Evolutionary conservation across 495 filamentous ascomycete genomes (phyloP), one percentile per base, ranked within the genome.

Genomic region (Darksidea phi): DNA sequence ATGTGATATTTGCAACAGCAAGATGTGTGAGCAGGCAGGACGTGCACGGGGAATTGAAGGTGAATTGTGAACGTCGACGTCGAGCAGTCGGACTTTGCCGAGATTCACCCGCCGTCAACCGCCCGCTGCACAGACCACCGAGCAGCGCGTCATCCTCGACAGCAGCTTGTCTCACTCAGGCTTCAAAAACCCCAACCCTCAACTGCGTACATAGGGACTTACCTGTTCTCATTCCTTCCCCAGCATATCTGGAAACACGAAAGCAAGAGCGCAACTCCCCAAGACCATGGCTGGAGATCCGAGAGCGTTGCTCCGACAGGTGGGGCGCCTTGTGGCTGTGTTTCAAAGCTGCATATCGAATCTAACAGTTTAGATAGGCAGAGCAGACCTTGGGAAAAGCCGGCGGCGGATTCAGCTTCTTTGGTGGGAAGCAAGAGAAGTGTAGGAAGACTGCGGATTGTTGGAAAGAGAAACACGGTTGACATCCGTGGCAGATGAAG

Each of bases 381-480:
- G 88, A 93, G 69, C 91, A 90, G 80, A 80, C 86, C 17, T 79
- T 86, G 3, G 71, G 80, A 63, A 75, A 84, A 63, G 89, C 89
- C 12, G 77, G 79, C n/a, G 76, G 86, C 2, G 90, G 91, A 47
- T 86, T 85, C 66, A 84, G 80, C 63, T 85, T 92, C 73, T 94
- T 95, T 64, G 85, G 88, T 43, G 86, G 88, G 32, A 80, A 84
- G 55, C 78, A 85, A 68, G 91, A 95, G 63, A 96, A 96, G 72
- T 90, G 66, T 63, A 56, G 20, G 57, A 1, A 21, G 26, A 25
- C 38, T 47, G 13, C 32, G 2, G 49, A 2, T 42, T 11, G 6
- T 49, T 36, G 18, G 20, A 25, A 5, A 8, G 42, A 15, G n/a
- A 13, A 25, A 13, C 6, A 12, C 1, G 18, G 47, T 50, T 65